phyloP scores from a whole-genome alignment of 1,139 yeast genomes.

The Sugiyamaella neomexicana region DNA sequence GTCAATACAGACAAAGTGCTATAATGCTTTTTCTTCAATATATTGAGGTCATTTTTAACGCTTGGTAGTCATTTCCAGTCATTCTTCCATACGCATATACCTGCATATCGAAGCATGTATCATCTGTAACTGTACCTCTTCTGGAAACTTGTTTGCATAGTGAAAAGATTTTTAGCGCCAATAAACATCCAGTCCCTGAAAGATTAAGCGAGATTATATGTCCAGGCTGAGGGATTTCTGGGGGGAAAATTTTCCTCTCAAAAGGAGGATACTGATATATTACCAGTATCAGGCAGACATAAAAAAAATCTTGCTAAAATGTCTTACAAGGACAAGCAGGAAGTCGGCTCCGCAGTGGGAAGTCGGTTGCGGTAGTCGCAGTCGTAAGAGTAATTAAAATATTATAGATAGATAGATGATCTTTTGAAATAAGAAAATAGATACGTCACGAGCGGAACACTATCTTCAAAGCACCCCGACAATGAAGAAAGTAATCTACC shows the following conservation, averaged over 20 bases:
- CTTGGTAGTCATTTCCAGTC: background rate
- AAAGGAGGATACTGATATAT: background rate
- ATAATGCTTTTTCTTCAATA: too few species aligned
- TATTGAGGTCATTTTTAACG: background rate
- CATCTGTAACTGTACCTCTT: background rate
- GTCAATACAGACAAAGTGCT: too few species aligned
- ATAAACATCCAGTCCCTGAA: background rate
- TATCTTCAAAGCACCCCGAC: too few species aligned
- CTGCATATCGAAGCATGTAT: slow-evolving; percentile 5
- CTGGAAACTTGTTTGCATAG: background rate
- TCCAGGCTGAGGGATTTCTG: background rate
- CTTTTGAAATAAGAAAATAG: too few species aligned
- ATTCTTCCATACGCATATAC: background rate
- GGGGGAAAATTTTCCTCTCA: background rate
- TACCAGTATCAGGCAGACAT: background rate
- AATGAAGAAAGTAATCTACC: background rate
- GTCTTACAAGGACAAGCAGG: background rate
- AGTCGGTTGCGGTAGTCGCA: background rate
- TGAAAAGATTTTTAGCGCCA: slow-evolving; percentile 12
- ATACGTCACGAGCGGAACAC: too few species aligned
- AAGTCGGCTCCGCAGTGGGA: too few species aligned
- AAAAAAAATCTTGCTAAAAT: background rate
- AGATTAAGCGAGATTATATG: slow-evolving; percentile 4
- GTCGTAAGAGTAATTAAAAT: background rate
- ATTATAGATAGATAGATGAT: background rate